These are phyloP conservation scores for Aspergillus bertholletiae DNA, from an alignment of 495 filamentous ascomycete species.

Conservation along the genomic window DNA sequence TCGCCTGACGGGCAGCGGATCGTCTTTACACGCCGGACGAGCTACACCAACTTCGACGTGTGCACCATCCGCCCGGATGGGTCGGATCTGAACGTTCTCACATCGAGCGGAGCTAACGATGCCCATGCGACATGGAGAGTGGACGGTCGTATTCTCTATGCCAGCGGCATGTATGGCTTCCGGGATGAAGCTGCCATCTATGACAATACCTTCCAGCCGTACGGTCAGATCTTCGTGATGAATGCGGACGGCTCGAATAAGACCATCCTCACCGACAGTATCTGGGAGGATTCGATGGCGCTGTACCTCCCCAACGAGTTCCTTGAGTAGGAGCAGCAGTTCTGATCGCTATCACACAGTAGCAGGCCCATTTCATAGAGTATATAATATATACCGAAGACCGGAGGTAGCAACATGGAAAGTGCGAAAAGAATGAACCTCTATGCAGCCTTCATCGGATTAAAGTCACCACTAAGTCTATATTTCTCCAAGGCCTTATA, in stretches of 20 bases:
- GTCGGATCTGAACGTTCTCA: conserved; percentile 28
- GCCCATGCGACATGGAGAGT: conserved; percentile 40
- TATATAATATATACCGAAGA: too few species aligned
- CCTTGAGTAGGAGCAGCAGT: too few species aligned
- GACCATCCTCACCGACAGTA: conserved; percentile 23
- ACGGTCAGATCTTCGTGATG: conserved; percentile 33
- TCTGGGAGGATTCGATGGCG: conserved; percentile 37
- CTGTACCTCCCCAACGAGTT: conserved; percentile 19
- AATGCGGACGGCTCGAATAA: conserved; percentile 30
- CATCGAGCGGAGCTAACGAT: conserved; percentile 34
- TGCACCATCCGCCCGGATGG: conserved; percentile 37
- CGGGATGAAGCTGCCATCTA: conserved; percentile 29
- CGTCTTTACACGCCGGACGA: conserved; percentile 29
- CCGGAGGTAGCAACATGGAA: too few species aligned
- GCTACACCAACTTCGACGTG: conserved; percentile 31
- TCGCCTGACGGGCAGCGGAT: conserved; percentile 27
- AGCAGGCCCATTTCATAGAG: too few species aligned
- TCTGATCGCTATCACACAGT: too few species aligned
- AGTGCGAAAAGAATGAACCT: too few species aligned
- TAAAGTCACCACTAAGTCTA: too few species aligned
- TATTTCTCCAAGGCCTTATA: too few species aligned
- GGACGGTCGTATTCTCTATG: conserved; percentile 33
- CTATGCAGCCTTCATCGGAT: too few species aligned
- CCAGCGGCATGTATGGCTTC: conserved; percentile 31
- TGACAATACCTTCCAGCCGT: conserved; percentile 34